Conservation (phyloP, 2,329 filamentous ascomycete genomes). For the Botrytis pseudocinerea region DNA sequence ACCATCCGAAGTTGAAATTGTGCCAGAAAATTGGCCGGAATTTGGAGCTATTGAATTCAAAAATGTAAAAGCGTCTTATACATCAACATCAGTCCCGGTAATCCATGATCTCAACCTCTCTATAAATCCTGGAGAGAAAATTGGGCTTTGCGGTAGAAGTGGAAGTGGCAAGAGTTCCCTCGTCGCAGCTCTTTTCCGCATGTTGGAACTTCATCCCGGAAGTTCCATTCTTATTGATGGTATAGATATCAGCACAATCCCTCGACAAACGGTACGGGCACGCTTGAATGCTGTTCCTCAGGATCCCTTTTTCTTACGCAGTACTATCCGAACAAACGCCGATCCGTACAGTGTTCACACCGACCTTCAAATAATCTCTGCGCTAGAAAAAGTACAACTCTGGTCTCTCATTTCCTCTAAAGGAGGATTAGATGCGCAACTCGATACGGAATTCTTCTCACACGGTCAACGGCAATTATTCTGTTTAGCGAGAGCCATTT, state of each 20-base stretch:
- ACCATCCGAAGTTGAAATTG: slow-evolving; percentile 23
- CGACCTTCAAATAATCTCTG: slow-evolving; percentile 47
- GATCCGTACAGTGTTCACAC: slow-evolving; percentile 45
- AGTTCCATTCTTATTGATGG: slow-evolving; percentile 49
- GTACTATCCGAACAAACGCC: slow-evolving; percentile 50
- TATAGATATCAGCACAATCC: slow-evolving; percentile 48
- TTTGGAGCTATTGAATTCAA: slow-evolving; percentile 41
- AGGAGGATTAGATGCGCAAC: slow-evolving; percentile 35
- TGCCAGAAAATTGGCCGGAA: slow-evolving; percentile 32
- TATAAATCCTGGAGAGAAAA: slow-evolving; percentile 54
- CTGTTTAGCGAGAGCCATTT: slow-evolving; percentile 49
- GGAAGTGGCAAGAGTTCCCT: slow-evolving; percentile 48
- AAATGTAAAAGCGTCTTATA: slow-evolving; percentile 39
- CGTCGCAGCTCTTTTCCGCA: slow-evolving; percentile 50
- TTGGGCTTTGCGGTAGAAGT: slow-evolving; percentile 50
- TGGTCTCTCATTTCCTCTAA: slow-evolving; percentile 29
- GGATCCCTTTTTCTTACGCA: slow-evolving; percentile 52
- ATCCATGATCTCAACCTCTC: slow-evolving; percentile 44
- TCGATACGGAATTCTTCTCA: slow-evolving; percentile 66
- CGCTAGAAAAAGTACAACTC: slow-evolving; percentile 47
- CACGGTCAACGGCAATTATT: slow-evolving; percentile 53
- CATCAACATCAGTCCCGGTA: slow-evolving; percentile 30
- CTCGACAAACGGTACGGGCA: slow-evolving; percentile 48
- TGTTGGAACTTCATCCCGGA: slow-evolving; percentile 47
- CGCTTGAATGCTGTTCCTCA: slow-evolving; percentile 47